Evolutionary conservation across 352 stramenopile species (phyloP).

Genomic region (Phytopythium delawarense): DNA sequence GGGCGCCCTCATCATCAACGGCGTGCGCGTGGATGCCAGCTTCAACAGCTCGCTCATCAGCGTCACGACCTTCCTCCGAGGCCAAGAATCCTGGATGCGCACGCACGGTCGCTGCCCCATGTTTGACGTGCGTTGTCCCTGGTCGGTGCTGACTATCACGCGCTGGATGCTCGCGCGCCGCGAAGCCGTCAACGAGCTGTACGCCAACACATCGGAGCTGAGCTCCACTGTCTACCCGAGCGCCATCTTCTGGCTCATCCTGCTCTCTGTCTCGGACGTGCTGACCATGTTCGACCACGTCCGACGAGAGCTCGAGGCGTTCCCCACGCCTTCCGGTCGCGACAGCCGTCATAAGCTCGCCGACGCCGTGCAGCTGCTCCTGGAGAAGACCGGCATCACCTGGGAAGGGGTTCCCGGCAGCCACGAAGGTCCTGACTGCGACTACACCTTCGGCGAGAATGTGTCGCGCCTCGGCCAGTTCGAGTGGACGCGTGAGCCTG

Average conservation of each 20-base stretch:
- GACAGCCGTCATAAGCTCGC: neutral
- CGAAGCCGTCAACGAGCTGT: conserved; percentile 10
- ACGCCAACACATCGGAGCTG: conserved; percentile 4
- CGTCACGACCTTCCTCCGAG: conserved; percentile 12
- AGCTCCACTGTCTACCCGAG: conserved; percentile 6
- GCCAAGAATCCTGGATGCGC: conserved; percentile 13
- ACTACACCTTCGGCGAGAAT: conserved; percentile 3
- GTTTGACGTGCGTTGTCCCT: conserved; percentile 7
- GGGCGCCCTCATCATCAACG: conserved; percentile 3
- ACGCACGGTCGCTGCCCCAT: conserved; percentile 10
- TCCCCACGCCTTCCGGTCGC: neutral
- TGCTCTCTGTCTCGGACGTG: conserved; percentile 8
- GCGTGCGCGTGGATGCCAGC: neutral
- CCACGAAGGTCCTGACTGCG: neutral
- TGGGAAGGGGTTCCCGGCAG: neutral
- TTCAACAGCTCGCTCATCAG: conserved; percentile 8
- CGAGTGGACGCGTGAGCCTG: conserved; percentile 13
- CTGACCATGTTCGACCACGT: conserved; percentile 6
- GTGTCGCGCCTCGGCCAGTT: conserved; percentile 7
- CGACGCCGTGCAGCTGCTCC: neutral
- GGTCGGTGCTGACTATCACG: conserved; percentile 7
- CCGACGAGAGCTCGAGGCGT: conserved; percentile 1
- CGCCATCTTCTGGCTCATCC: conserved; percentile 11
- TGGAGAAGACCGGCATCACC: conserved; percentile 6
- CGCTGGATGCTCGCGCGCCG: conserved; percentile 12